Percentiles rank a stretch among this genome's conserved stretches.
phyloP scores from a whole-genome alignment of 345 rosid genomes.

The Corchorus olitorius region DNA sequence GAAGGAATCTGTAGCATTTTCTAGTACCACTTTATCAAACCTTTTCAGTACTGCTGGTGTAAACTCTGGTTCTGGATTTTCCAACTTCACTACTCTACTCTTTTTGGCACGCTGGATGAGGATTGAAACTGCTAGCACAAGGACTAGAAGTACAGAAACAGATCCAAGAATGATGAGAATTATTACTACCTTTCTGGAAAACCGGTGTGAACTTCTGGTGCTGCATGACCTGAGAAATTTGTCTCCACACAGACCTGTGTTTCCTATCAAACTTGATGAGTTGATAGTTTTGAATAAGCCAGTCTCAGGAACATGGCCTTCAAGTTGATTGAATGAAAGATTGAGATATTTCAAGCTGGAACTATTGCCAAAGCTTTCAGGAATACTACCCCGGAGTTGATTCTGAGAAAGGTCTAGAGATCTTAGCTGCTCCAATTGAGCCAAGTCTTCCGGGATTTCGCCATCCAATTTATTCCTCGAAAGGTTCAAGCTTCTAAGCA shows the following conservation, averaged over 20 bases:
- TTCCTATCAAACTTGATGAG: slow-evolving; percentile 55
- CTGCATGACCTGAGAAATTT: slow-evolving; percentile 46
- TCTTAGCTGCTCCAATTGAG: slow-evolving; percentile 48
- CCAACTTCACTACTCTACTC: slow-evolving; percentile 29
- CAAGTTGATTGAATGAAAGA: slow-evolving; percentile 70
- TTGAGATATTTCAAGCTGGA: slow-evolving; percentile 62
- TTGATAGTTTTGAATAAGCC: slow-evolving; percentile 63
- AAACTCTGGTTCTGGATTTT: slow-evolving; percentile 45
- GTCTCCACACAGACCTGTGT: slow-evolving; percentile 69
- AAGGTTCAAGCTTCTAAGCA: slow-evolving; percentile 59
- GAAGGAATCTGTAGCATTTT: slow-evolving; percentile 64
- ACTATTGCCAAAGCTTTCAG: slow-evolving; percentile 53
- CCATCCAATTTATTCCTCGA: slow-evolving; percentile 68
- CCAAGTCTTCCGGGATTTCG: slow-evolving; percentile 48
- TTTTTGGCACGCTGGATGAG: slow-evolving; percentile 32
- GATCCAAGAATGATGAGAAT: slow-evolving; percentile 52
- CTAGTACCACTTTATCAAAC: slow-evolving; percentile 55
- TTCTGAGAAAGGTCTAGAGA: slow-evolving; percentile 71
- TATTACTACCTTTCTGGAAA: slow-evolving; percentile 42
- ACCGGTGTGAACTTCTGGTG: slow-evolving; percentile 39
- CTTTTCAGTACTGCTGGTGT: slow-evolving; percentile 57
- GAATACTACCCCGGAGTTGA: slow-evolving; percentile 62
- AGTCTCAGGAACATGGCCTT: slow-evolving; percentile 66
- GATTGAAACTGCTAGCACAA: slow-evolving; percentile 33
- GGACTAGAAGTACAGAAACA: slow-evolving; percentile 35